Evolutionary conservation across 208 protist species (phyloP), one percentile per base, ranked within the genome.

Genomic region (Angomonas deanei): DNA sequence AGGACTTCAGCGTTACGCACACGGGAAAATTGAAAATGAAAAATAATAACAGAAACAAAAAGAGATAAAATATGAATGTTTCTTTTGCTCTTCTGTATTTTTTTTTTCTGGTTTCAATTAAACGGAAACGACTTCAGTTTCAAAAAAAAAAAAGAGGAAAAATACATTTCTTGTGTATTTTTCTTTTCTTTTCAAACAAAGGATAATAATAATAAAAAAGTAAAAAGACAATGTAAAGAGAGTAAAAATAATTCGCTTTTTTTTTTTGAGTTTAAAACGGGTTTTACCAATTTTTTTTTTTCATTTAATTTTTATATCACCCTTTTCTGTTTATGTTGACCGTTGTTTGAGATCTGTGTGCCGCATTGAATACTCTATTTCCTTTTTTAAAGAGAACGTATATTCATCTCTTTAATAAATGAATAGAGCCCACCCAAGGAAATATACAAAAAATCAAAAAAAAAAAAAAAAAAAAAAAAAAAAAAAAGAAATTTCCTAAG

Each of bases 21-120:
- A n/a, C n/a, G n/a, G n/a, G n/a, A n/a, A n/a, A n/a, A n/a, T n/a
- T n/a, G n/a, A n/a, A n/a, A n/a, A n/a, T n/a, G n/a, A n/a, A n/a
- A n/a, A n/a, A n/a, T n/a, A n/a, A n/a, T n/a, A n/a, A n/a, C n/a
- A n/a, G n/a, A n/a, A n/a, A 42, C 36, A 88, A 66, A 72, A 75
- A 39, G 81, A 94, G 24, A 62, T 90, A 30, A 70, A 94, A 1
- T 66, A 92, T 6, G 76, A 86, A 19, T 80, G 81, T 19, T 67
- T 62, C 2, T 82, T 84, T 47, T 96, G 97, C 63, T 34, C 24
- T 78, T 79, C 28, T 96, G 71, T 5, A 42, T 63, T 48, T 55
- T 56, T 26, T 68, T 48, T 49, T 53, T 38, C 56, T 42, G 13
- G 58, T 28, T 3, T 62, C 2, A 54, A 19, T 26, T 27, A 5